These are phyloP conservation scores for Triticum aestivum DNA, from an alignment of 176 grass and related monocot genomes.

Conservation along the genomic window IWGSC_CS_RefSeq_v2.1 NC_057795.1:101080437-101080936, in stretches of 20 bases:
- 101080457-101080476: constrained; percentile 37
- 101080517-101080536: neutral
- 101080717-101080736: constrained; percentile 38
- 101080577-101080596: neutral
- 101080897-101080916: constrained; percentile 69
- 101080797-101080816: constrained; percentile 26
- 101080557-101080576: constrained; percentile 41
- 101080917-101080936: constrained; percentile 79
- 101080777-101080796: constrained; percentile 58
- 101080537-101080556: neutral
- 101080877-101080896: constrained; percentile 45
- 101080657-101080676: constrained; percentile 18
- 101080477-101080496: constrained; percentile 39
- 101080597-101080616: neutral
- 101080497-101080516: neutral
- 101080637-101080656: constrained; percentile 42
- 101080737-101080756: constrained; percentile 27
- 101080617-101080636: constrained; percentile 17
- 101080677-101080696: constrained; percentile 47
- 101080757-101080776: constrained; percentile 25
- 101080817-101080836: constrained; percentile 28
- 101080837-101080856: constrained; percentile 36
- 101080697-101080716: constrained; percentile 33
- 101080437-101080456: constrained; percentile 50
- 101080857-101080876: constrained; percentile 32